A percentile compares a stretch with the other conserved stretches of the same genome.
Conservation (phyloP, 495 filamentous ascomycete genomes). For the Aspergillus panamensis region DNA sequence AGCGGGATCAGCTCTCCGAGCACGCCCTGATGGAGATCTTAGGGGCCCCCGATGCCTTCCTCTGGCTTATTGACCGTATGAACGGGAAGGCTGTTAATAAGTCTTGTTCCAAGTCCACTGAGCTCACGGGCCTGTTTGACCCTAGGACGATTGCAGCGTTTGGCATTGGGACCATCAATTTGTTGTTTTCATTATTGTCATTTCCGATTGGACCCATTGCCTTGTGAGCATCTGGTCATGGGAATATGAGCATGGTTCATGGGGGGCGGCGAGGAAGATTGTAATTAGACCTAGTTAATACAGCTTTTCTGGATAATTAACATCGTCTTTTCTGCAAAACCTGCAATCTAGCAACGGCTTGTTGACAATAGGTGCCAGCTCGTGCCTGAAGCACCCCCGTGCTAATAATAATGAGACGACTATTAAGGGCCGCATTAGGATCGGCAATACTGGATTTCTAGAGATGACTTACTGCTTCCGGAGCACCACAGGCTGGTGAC, state of each 20-base stretch:
- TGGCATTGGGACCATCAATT: constrained; percentile 1
- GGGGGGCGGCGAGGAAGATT: no score
- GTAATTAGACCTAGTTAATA: no score
- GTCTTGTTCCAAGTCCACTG: constrained; percentile 16
- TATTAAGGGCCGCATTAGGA: constrained; percentile 12
- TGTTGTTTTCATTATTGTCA: constrained; percentile 5
- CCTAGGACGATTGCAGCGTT: constrained; percentile 11
- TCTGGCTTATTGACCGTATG: constrained; percentile 26
- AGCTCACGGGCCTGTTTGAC: constrained; percentile 18
- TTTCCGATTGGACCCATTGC: constrained; percentile 9
- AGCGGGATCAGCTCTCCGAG: constrained; percentile 19
- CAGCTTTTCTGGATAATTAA: no score
- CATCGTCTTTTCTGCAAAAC: no score
- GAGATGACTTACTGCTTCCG: constrained; percentile 21
- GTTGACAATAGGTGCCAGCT: no score
- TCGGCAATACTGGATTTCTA: constrained; percentile 6
- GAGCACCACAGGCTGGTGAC: constrained; percentile 26
- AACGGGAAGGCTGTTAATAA: constrained; percentile 12
- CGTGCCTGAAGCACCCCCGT: no score
- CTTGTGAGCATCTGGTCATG: not conserved
- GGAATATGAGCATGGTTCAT: no score
- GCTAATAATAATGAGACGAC: no score
- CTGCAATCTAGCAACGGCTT: no score
- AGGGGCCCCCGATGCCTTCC: constrained; percentile 22
- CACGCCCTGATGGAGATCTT: constrained; percentile 17